Conservation (phyloP, 192 early-diverging fungal species). For the Coemansia sp. region DNA sequence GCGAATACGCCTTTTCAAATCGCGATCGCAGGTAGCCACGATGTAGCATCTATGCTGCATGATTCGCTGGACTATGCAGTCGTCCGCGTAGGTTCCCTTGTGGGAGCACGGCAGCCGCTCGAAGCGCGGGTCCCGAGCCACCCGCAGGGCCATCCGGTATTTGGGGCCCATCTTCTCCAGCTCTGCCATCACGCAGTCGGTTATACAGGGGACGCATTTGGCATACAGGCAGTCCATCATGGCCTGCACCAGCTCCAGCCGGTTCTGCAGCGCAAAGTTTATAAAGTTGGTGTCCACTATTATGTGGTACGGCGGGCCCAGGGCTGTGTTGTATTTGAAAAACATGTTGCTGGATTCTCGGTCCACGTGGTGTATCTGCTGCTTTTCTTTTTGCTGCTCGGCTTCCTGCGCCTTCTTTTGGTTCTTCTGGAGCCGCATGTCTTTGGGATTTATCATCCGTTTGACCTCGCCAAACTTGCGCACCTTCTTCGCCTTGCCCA, state of each 20-base stretch:
- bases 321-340: constrained; percentile 93
- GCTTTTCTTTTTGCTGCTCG: constrained; percentile 1
- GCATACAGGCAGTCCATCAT: constrained; percentile 99
- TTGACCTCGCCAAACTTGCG: constrained; percentile 95
- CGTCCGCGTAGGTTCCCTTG: constrained; percentile 98
- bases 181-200: constrained; percentile 98
- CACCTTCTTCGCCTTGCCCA: constrained; percentile 88
- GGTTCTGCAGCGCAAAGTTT: constrained; percentile 99
- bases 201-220: constrained; percentile 96
- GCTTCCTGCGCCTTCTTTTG: constrained; percentile 39
- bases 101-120: constrained; percentile 94
- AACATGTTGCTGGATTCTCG: constrained; percentile 62
- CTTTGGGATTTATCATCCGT: constrained; percentile 87
- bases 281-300: constrained; percentile 99
- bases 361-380: constrained; percentile 30
- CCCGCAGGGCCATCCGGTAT: constrained; percentile 88
- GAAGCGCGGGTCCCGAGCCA: constrained; percentile 96
- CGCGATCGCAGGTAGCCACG: constrained; percentile 96
- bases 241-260: constrained; percentile 90
- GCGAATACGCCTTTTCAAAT: constrained; percentile 91
- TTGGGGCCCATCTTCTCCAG: constrained; percentile 96
- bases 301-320: constrained; percentile 95
- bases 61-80: constrained; percentile 92
- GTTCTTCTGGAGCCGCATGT: constrained; percentile 74
- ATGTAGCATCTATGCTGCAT: constrained; percentile 96